Conservation (phyloP, 306 rosid species). For the Dryas drummondii region DNA sequence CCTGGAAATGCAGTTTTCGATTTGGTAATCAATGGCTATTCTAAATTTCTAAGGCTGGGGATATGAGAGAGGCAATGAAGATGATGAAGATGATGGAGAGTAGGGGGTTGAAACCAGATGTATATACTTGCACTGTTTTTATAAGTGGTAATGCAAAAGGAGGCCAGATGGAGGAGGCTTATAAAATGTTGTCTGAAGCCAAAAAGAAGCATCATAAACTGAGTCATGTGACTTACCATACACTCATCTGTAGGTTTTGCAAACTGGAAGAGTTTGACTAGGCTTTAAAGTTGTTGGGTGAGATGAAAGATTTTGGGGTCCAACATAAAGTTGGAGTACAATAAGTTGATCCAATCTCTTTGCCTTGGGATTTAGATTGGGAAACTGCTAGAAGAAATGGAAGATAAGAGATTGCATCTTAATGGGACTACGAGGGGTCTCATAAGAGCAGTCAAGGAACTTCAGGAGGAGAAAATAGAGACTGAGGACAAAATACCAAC, state of each 20-base stretch:
- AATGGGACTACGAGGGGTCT: conserved; percentile 70
- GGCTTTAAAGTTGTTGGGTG: conserved; percentile 62
- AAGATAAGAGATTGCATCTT: conserved; percentile 61
- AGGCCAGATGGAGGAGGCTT: conserved; percentile 82
- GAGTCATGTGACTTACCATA: conserved; percentile 62
- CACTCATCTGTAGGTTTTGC: conserved; percentile 75
- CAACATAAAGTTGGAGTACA: conserved; percentile 60
- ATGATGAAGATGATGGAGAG: conserved; percentile 60
- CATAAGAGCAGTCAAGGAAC: conserved; percentile 74
- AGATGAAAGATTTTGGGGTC: conserved; percentile 77
- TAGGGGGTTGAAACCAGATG: conserved; percentile 86
- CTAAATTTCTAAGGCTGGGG: conserved; percentile 62
- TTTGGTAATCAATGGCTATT: conserved; percentile 50
- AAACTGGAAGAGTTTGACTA: conserved; percentile 68
- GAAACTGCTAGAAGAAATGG: conserved; percentile 74
- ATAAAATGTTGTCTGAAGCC: conserved; percentile 55
- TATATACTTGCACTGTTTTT: conserved; percentile 64
- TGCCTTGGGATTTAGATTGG: conserved; percentile 85
- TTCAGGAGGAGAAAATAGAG: conserved; percentile 52
- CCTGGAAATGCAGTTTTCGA: conserved; percentile 87
- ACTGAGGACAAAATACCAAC: background rate
- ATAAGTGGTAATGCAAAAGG: conserved; percentile 68
- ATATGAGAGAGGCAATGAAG: conserved; percentile 57
- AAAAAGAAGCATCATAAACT: conserved; percentile 62
- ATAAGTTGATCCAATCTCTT: conserved; percentile 77